A percentile compares a stretch with the other conserved stretches of the same genome.
Conservation (phyloP, 345 rosid species). For the Lepidium aucheri region DNA sequence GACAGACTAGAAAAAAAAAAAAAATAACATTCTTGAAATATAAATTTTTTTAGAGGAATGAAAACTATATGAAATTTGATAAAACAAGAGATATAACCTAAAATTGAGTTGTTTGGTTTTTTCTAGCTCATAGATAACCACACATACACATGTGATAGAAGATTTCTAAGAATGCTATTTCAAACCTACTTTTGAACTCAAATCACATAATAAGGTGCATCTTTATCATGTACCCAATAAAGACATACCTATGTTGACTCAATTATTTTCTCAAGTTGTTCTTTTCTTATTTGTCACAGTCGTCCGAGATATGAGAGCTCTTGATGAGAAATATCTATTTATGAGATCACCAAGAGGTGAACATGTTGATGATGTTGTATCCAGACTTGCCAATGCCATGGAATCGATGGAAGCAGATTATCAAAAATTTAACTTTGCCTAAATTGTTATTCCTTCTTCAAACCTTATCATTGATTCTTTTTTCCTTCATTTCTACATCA, state of each 20-base stretch:
- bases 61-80: no score
- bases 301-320: constrained; percentile 73
- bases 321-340: constrained; percentile 80
- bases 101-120: no score
- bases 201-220: constrained; percentile 72
- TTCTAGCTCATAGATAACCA: no score
- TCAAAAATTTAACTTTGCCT: constrained; percentile 43
- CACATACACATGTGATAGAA: constrained; percentile 59
- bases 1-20: no score
- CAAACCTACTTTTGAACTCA: constrained; percentile 75
- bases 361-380: constrained; percentile 75
- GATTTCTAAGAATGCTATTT: constrained; percentile 85
- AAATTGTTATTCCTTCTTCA: constrained; percentile 6
- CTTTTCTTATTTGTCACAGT: constrained; percentile 30
- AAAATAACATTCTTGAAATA: no score
- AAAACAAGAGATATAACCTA: no score
- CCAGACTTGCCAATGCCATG: constrained; percentile 59
- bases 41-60: no score
- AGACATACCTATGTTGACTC: no score
- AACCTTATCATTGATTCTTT: no score
- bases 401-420: constrained; percentile 49
- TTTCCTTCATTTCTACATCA: no score
- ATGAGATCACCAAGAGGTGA: constrained; percentile 68
- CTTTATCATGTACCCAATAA: no score
- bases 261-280: not conserved